Evolutionary conservation across 2,329 filamentous ascomycete species (phyloP), one percentile per base, ranked within the genome.

Genomic region (Diaporthe eres): DNA sequence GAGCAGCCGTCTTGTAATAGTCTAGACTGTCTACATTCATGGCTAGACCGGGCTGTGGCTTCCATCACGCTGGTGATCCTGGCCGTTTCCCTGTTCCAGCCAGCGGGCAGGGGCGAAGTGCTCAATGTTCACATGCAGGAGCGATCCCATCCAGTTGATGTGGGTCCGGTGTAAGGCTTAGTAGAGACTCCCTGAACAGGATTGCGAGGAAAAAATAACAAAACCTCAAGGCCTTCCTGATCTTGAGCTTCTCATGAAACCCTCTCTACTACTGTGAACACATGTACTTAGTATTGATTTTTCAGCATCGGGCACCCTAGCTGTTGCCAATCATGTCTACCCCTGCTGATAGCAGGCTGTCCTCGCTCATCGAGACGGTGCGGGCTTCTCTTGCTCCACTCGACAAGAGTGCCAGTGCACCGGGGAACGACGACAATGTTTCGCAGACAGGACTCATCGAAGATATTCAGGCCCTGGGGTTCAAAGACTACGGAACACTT

Each of bases 401-500:
- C 2, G 58, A 44, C 17, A 55, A 74, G 10, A 34, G 31, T 19
- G 28, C 34, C 25, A 25, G 71, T 25, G 15, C 13, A 13, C 37
- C 73, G 17, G 42, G n/a, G 5, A 55, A 53, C 7, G 44, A 71
- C 6, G 53, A 74, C 10, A 10, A 42, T 3, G 19, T 17, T 42
- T 47, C 42, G 25, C 61, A 65, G 12, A 77, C 71, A 47, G 73
- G 71, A 4, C 39, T 78, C 7, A n/a, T 76, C 10, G 49, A 63
- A 3, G 77, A 78, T 39, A 72, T 77, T 6, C 57, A 82, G 31
- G 78, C 77, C 25, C 70, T 83, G 8, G 82, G 82, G 0, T 83
- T 83, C 37, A 78, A 79, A 17, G 78, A 82, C 72, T 79, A 81
- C 8, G 81, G 81, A 17, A 83, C 76, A 5, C 68, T 78, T 8